Evolutionary conservation across 2,329 filamentous ascomycete species (phyloP).

Genomic region (Colletotrichum sp.): DNA sequence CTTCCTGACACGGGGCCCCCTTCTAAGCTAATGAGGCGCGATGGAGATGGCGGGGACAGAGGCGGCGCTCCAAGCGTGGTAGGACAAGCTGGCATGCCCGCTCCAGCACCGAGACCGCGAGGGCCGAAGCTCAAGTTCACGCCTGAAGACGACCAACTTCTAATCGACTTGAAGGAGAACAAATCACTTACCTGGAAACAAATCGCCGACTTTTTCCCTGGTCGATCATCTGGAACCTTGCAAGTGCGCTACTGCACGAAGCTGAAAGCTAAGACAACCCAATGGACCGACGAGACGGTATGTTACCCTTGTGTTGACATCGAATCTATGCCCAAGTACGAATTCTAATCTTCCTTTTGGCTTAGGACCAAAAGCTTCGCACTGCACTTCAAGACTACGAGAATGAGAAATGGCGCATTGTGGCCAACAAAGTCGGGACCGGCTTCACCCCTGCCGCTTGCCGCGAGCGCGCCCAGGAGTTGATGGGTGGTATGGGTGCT

Average conservation of each 20-base stretch:
- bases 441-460: conserved; percentile 89
- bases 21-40: conserved; percentile 69
- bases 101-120: conserved; percentile 78
- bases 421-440: conserved; percentile 87
- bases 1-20: conserved; percentile 76
- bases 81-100: conserved; percentile 85
- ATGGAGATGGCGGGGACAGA: conserved; percentile 58
- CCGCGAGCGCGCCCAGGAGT: conserved; percentile 76
- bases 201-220: conserved; percentile 95
- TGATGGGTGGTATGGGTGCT: conserved; percentile 47
- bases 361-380: conserved; percentile 77
- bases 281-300: conserved; percentile 95
- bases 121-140: conserved; percentile 95
- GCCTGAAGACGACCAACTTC: conserved; percentile 84
- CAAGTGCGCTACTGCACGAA: conserved; percentile 97
- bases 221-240: conserved; percentile 85
- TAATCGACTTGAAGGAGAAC: conserved; percentile 92
- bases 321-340: neutral
- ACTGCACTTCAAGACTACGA: conserved; percentile 84
- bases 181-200: conserved; percentile 97
- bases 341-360: conserved; percentile 14
- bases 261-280: conserved; percentile 89
- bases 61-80: conserved; percentile 82
- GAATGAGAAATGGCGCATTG: conserved; percentile 90
- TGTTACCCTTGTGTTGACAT: conserved; percentile 37